These are phyloP conservation scores for Mortierella sp. DNA, from an alignment of 371 early-diverging fungal genomes.

Conservation along the genomic window DNA sequence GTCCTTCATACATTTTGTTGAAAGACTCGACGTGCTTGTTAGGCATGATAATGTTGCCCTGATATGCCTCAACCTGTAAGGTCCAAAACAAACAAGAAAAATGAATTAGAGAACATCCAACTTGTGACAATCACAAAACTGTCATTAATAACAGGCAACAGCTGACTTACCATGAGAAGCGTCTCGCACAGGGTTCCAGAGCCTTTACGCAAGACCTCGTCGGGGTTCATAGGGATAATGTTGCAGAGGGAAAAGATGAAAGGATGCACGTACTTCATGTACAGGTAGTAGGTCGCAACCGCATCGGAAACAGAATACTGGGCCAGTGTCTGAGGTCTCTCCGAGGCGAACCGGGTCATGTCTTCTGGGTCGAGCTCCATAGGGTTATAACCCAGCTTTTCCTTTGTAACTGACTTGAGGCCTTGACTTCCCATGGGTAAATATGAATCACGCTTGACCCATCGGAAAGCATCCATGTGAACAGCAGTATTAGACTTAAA, in stretches of 20 bases:
- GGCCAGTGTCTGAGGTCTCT: conserved; percentile 97
- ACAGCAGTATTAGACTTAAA: conserved; percentile 92
- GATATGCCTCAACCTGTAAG: conserved; percentile 88
- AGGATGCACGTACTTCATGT: conserved; percentile 99
- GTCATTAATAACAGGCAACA: no score
- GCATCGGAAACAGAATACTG: conserved; percentile 99
- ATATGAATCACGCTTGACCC: conserved; percentile 99
- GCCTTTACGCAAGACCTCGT: conserved; percentile 97
- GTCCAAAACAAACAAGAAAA: background rate
- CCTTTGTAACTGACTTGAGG: conserved; percentile 96
- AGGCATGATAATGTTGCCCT: conserved; percentile 95
- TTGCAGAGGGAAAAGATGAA: conserved; percentile 99
- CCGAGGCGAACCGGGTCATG: conserved; percentile 96
- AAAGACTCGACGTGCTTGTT: conserved; percentile 91
- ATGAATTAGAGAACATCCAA: background rate
- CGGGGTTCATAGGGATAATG: conserved; percentile 98
- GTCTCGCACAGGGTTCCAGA: conserved; percentile 99
- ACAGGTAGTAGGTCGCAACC: conserved; percentile 99
- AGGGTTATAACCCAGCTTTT: conserved; percentile 99
- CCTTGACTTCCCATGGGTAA: conserved; percentile 99
- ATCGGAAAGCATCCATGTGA: conserved; percentile 99
- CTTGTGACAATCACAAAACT: no score
- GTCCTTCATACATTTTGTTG: conserved; percentile 90
- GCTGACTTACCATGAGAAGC: conserved; percentile 89
- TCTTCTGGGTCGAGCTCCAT: conserved; percentile 99